Base-by-base conservation (phyloP, 148 eudicot genomes). In the Rhododendron simsii region DNA sequence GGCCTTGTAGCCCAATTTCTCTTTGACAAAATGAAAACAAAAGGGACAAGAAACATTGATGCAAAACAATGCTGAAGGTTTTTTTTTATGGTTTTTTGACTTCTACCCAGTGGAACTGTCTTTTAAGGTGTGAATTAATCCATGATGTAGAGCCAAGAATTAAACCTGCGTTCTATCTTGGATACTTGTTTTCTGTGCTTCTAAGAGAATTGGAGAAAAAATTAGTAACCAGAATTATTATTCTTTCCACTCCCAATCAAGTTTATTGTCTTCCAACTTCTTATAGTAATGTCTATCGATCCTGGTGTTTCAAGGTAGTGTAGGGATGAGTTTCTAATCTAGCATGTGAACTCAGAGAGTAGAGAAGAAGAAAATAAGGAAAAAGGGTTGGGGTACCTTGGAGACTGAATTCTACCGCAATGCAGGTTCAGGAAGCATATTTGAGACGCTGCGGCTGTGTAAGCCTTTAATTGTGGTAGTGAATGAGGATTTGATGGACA, bases 371-470 rank as follows among this genome's bases (percentile, higher is more conserved):
- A 35, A 74, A 35, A 2, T 15, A 18, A 18, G 78, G 78, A 16
- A 14, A 37, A 37, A 37, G 6, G 48, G 48, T 11, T 16, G 48
- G 48, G 45, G n/a, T 76, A 20, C n/a, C 53, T 61, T 39, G 23
- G n/a, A 45, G 39, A 85, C 55, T 78, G 41, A 41, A 77, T 44
- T 75, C 73, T 35, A n/a, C 61, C 8, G 23, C 75, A 33, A 59
- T 81, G 80, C 86, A 96, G 99, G 99, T 83, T 94, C 98, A 82
- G 99, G 98, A 81, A 95, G 98, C 94, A 94, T 96, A 89, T 96
- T 95, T 86, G 98, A 96, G 93, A 91, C 98, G 23, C 82, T 96
- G 79, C 85, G 89, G 73, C 82, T 90, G 83, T 69, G 84, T 7
- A 95, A 93, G 84, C 98, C 98, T 6, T 83, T 96, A 85, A 92